Conservation (phyloP, 306 rosid genomes). For the Gillenia trifoliata region DNA sequence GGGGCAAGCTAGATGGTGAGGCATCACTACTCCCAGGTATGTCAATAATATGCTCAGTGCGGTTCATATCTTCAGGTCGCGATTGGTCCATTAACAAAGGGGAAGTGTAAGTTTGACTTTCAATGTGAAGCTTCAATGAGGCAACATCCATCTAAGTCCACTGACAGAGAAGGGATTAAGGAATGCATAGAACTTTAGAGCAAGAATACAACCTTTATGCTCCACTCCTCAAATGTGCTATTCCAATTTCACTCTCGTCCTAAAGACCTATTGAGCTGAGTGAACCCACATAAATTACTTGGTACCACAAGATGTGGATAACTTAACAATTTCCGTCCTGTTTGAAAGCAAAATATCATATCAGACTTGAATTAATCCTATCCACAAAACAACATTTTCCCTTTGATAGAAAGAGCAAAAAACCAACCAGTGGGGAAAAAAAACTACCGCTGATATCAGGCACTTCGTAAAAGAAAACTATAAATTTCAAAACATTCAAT, state of each 20-base stretch:
- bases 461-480: background rate
- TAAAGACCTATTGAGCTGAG: slow-evolving; percentile 6
- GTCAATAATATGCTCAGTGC: slow-evolving; percentile 55
- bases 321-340: slow-evolving; percentile 30
- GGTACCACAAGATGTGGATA: slow-evolving; percentile 19
- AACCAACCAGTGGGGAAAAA: background rate
- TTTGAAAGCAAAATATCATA: slow-evolving; percentile 14
- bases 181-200: slow-evolving; percentile 36
- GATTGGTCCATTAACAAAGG: slow-evolving; percentile 60
- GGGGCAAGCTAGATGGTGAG: slow-evolving; percentile 51
- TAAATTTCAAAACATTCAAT: background rate
- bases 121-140: slow-evolving; percentile 42
- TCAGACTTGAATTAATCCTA: background rate
- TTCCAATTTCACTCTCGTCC: slow-evolving; percentile 20
- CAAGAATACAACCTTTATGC: slow-evolving; percentile 9
- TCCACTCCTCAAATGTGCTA: slow-evolving; percentile 17
- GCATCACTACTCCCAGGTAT: slow-evolving; percentile 45
- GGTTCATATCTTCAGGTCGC: slow-evolving; percentile 24
- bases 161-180: slow-evolving; percentile 29
- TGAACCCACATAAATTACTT: slow-evolving; percentile 2
- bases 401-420: background rate
- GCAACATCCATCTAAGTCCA: slow-evolving; percentile 59
- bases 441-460: background rate
- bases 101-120: slow-evolving; percentile 35
- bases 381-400: background rate